Evolutionary conservation across 2,329 filamentous ascomycete species (phyloP).

Genomic region (Neurospora crassa): DNA sequence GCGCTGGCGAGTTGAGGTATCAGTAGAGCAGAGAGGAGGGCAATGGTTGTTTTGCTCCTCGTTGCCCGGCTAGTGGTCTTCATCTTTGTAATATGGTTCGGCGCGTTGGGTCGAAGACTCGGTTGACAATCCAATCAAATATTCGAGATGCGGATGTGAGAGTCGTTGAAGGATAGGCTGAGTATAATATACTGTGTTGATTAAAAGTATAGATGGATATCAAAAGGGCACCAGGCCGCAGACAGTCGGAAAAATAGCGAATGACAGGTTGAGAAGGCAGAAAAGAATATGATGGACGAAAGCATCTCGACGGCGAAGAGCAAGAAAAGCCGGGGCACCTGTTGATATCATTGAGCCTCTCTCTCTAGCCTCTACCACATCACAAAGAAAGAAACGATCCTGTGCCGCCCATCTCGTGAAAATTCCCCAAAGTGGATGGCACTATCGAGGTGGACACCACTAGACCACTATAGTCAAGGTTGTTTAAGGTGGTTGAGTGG

Average conservation of each 20-base stretch:
- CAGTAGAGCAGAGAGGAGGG: conserved; percentile 15
- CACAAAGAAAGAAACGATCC: conserved; percentile 3
- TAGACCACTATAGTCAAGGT: not conserved
- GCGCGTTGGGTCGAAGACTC: not conserved
- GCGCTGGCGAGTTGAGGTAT: conserved; percentile 25
- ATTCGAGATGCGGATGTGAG: not conserved
- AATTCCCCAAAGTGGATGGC: conserved; percentile 6
- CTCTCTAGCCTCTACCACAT: not conserved
- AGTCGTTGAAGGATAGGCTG: not conserved
- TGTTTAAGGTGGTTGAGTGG: conserved; percentile 1
- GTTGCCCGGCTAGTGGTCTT: not conserved
- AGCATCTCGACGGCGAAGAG: not conserved
- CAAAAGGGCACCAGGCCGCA: not conserved
- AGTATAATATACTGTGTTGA: not conserved
- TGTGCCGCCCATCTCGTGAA: conserved; percentile 9
- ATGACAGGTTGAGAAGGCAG: not conserved
- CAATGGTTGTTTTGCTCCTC: not conserved
- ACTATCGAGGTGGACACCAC: conserved; percentile 3
- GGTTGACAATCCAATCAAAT: not conserved
- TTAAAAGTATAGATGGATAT: not conserved
- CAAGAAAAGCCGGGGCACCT: not conserved
- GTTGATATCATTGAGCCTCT: not conserved
- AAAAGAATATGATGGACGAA: not conserved
- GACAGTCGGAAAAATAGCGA: not conserved
- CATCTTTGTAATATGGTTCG: not conserved